Percentiles rank a stretch among this genome's conserved stretches.
Evolutionary conservation across 257 asterid species (phyloP).

Genomic region (Fraxinus pennsylvanica): DNA sequence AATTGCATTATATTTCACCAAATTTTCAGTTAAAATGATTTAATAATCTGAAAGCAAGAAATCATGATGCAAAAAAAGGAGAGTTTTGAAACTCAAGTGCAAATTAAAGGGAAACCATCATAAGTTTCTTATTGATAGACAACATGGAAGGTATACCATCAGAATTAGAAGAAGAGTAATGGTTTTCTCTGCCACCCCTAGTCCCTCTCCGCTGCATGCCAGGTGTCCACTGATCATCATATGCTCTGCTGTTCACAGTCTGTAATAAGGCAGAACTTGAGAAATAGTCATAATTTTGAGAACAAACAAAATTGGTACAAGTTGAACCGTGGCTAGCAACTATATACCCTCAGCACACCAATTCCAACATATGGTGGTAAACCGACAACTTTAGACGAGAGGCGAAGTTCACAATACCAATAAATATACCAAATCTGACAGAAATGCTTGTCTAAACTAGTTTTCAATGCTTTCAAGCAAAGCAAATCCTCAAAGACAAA

Average conservation of each 20-base stretch:
- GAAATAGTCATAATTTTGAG: background rate
- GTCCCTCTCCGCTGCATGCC: conserved; percentile 43
- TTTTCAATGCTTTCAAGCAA: background rate
- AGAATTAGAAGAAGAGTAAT: conserved; percentile 33
- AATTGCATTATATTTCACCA: background rate
- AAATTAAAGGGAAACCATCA: background rate
- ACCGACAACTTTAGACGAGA: background rate
- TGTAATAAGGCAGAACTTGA: conserved; percentile 25
- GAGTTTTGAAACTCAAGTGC: background rate
- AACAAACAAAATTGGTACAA: background rate
- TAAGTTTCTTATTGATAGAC: background rate
- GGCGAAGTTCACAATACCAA: background rate
- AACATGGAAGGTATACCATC: conserved; percentile 34
- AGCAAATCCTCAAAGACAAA: background rate
- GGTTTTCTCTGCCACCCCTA: conserved; percentile 38
- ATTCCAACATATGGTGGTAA: conserved; percentile 8
- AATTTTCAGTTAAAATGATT: background rate
- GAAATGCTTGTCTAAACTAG: background rate
- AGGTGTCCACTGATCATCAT: conserved; percentile 29
- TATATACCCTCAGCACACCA: background rate
- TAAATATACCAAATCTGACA: conserved; percentile 1
- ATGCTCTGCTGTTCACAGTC: conserved; percentile 31
- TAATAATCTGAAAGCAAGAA: background rate
- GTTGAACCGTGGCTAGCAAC: background rate
- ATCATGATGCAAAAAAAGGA: background rate